phyloP scores from a whole-genome alignment of 176 grass and related monocot species.

The Eleusine coracana region DNA sequence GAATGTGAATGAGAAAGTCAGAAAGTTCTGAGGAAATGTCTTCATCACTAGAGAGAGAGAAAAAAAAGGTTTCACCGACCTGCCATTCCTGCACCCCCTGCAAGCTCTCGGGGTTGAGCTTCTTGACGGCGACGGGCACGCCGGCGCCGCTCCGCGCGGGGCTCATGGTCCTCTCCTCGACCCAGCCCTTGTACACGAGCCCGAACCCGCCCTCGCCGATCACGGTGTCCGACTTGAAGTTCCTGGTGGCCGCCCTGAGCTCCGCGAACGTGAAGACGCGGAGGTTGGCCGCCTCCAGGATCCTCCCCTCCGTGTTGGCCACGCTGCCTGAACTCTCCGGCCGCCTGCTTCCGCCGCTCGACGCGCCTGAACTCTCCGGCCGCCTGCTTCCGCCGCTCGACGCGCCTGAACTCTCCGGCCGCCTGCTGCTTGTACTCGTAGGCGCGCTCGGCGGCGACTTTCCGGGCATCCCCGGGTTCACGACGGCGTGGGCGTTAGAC shows the following conservation, averaged over 20 bases:
- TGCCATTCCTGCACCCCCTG: constrained; percentile 81
- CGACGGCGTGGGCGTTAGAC: background rate
- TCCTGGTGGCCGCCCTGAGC: constrained; percentile 59
- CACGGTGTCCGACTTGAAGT: constrained; percentile 62
- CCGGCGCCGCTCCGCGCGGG: constrained; percentile 54
- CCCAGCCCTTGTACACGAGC: constrained; percentile 70
- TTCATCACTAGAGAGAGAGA: background rate
- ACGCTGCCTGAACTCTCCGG: constrained; percentile 21
- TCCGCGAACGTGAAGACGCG: constrained; percentile 73
- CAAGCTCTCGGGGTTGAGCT: constrained; percentile 70
- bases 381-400: background rate
- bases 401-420: constrained; percentile 13
- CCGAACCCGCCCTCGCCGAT: constrained; percentile 84
- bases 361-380: constrained; percentile 9
- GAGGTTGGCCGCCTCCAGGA: constrained; percentile 72
- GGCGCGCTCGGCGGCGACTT: constrained; percentile 11
- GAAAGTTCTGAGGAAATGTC: background rate
- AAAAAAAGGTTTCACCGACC: constrained; percentile 23
- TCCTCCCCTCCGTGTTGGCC: constrained; percentile 44
- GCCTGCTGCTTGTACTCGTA: background rate
- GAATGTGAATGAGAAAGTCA: too few species aligned
- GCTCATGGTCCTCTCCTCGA: constrained; percentile 62
- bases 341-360: background rate
- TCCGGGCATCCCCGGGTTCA: constrained; percentile 22
- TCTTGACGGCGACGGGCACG: constrained; percentile 70